phyloP scores from a whole-genome alignment of 768 basidiomycete genomes.

The Leucosporidium creatinivorum region DNA sequence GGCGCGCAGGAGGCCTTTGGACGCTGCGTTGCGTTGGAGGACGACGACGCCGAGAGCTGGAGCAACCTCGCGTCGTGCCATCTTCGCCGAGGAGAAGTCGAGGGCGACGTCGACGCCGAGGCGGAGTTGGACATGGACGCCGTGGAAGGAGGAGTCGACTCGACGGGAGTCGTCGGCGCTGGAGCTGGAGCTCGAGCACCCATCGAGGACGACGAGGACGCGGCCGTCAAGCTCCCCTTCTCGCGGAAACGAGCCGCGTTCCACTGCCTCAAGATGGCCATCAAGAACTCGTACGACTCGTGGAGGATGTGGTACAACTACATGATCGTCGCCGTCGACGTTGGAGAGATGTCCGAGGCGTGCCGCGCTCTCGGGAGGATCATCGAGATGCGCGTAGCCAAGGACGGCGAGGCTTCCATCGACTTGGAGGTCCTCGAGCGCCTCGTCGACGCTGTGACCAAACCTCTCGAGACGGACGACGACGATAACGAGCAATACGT shows the following conservation, averaged over 20 bases:
- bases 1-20: conserved; percentile 74
- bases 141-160: conserved; percentile 20
- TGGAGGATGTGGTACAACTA: conserved; percentile 99
- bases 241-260: conserved; percentile 76
- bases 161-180: conserved; percentile 3
- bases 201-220: conserved; percentile 18
- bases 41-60: conserved; percentile 97
- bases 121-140: conserved; percentile 39
- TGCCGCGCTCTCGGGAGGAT: conserved; percentile 73
- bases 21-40: conserved; percentile 81
- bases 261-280: conserved; percentile 82
- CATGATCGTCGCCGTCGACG: conserved; percentile 85
- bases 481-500: conserved; percentile 34
- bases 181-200: too few species aligned
- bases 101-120: conserved; percentile 39
- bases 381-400: conserved; percentile 62
- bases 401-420: conserved; percentile 52
- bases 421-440: conserved; percentile 84
- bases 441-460: conserved; percentile 75
- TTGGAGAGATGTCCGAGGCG: conserved; percentile 84
- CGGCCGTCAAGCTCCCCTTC: conserved; percentile 39
- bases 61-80: conserved; percentile 93
- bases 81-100: conserved; percentile 62
- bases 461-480: conserved; percentile 34
- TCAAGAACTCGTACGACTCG: conserved; percentile 74